Percentiles rank a stretch among this genome's conserved stretches.
These are phyloP conservation scores for Francoa sonchifolia DNA, from an alignment of 441 rosid species.

Conservation along the genomic window DNA sequence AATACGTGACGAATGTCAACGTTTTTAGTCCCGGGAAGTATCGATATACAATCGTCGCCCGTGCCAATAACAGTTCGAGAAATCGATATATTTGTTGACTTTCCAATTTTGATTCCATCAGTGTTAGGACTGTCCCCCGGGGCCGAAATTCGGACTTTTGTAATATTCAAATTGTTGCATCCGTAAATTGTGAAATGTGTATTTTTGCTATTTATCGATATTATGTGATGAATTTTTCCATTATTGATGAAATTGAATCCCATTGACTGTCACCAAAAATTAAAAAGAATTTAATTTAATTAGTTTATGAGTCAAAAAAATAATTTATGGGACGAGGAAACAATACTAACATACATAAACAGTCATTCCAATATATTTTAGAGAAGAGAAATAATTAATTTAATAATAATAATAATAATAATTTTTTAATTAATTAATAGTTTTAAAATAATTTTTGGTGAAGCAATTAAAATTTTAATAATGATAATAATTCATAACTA, in stretches of 20 bases:
- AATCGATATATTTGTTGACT: not conserved
- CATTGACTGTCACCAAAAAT: constrained; percentile 7
- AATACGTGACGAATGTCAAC: not conserved
- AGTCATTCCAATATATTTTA: not conserved
- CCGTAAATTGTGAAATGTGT: constrained; percentile 12
- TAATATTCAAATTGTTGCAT: not conserved
- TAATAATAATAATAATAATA: no score
- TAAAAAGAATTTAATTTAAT: not conserved
- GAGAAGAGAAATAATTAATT: no score
- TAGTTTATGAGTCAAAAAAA: not conserved
- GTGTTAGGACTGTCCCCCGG: constrained; percentile 3
- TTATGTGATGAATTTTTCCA: constrained; percentile 4
- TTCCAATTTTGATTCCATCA: constrained; percentile 3
- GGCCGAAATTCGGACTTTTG: no score
- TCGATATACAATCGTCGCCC: constrained; percentile 10
- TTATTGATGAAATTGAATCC: constrained; percentile 14
- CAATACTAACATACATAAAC: not conserved
- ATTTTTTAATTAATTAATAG: no score
- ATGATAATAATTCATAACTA: no score
- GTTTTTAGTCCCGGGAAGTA: constrained; percentile 3
- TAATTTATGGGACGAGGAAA: not conserved
- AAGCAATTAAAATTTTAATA: no score
- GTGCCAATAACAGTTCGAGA: not conserved
- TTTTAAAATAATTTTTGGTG: no score
- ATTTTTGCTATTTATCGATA: constrained; percentile 16